Conservation (phyloP, 352 stramenopile species). For the Globisporangium alternatum region DNA sequence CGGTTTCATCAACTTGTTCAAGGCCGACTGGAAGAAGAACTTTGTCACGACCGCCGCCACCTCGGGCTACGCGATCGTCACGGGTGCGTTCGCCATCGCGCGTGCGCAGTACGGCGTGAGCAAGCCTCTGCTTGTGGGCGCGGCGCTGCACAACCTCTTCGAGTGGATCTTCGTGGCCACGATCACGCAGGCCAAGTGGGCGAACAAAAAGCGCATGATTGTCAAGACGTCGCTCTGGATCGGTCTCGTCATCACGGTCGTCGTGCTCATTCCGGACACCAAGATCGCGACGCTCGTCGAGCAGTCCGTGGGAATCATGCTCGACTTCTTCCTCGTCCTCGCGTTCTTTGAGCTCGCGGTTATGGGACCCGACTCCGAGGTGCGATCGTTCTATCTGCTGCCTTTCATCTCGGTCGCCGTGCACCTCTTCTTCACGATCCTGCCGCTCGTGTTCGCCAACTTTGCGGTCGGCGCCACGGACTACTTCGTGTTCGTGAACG, state of each 20-base stretch:
- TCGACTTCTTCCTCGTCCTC: constrained; percentile 18
- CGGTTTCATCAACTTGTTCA: constrained; percentile 4
- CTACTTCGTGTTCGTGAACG: constrained; percentile 16
- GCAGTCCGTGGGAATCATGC: constrained; percentile 18
- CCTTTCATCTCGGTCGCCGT: constrained; percentile 13
- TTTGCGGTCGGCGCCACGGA: constrained; percentile 12
- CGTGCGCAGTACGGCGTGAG: constrained; percentile 13
- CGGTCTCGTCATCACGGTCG: constrained; percentile 3
- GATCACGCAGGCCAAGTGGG: constrained; percentile 9
- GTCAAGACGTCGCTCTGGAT: constrained; percentile 13
- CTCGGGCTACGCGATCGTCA: constrained; percentile 14
- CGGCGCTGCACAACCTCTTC: constrained; percentile 18
- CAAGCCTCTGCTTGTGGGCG: constrained; percentile 16
- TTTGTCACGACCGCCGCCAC: constrained; percentile 7
- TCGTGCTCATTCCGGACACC: constrained; percentile 12
- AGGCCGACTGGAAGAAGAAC: constrained; percentile 9
- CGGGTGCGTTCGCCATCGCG: constrained; percentile 10
- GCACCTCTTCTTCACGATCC: constrained; percentile 17
- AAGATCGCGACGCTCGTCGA: constrained; percentile 15
- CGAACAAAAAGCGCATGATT: constrained; percentile 10
- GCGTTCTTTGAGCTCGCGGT: constrained; percentile 16
- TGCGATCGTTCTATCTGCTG: constrained; percentile 14
- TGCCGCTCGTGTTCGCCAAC: constrained; percentile 19
- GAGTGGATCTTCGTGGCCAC: constrained; percentile 17
- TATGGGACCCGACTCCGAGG: constrained; percentile 6